A percentile compares a stretch with the other conserved stretches of the same genome.
Evolutionary conservation across 2,329 filamentous ascomycete genomes (phyloP).

Genomic region (Cladobotryum protrusum): DNA sequence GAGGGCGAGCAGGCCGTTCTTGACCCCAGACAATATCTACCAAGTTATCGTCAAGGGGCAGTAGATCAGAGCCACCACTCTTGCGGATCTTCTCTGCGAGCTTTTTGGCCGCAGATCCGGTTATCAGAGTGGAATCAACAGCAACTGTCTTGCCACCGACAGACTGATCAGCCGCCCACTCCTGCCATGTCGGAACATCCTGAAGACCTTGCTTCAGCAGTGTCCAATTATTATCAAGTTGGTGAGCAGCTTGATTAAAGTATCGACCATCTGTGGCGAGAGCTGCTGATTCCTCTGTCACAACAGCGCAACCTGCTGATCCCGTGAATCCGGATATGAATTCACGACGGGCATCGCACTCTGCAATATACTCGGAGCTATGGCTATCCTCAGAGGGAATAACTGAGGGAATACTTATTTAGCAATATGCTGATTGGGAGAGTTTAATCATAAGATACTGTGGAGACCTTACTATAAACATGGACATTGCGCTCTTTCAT

Average conservation of each 20-base stretch:
- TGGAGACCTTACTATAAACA: slow-evolving; percentile 70
- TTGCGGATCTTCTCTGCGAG: slow-evolving; percentile 82
- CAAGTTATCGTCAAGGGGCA: slow-evolving; percentile 73
- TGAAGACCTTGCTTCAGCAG: slow-evolving; percentile 89
- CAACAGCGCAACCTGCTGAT: slow-evolving; percentile 86
- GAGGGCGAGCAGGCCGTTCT: slow-evolving; percentile 66
- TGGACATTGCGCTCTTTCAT: slow-evolving; percentile 87
- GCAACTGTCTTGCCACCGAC: slow-evolving; percentile 81
- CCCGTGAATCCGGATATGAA: slow-evolving; percentile 93
- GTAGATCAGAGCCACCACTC: slow-evolving; percentile 70
- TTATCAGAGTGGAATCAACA: slow-evolving; percentile 83
- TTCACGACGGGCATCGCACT: slow-evolving; percentile 85
- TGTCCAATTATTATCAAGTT: slow-evolving; percentile 87
- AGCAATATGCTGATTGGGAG: neutral
- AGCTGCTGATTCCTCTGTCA: slow-evolving; percentile 80
- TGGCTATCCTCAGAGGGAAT: slow-evolving; percentile 96
- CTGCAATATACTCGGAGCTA: slow-evolving; percentile 95
- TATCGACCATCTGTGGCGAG: slow-evolving; percentile 94
- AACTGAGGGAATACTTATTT: slow-evolving; percentile 48
- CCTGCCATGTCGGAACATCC: slow-evolving; percentile 94
- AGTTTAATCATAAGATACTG: neutral
- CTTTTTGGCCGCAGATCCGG: slow-evolving; percentile 57
- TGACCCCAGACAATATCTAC: slow-evolving; percentile 86
- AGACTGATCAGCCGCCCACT: slow-evolving; percentile 87
- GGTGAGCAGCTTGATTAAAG: slow-evolving; percentile 91